Conservation (phyloP, 2,329 filamentous ascomycete species). For the Cadophora gregata region DNA sequence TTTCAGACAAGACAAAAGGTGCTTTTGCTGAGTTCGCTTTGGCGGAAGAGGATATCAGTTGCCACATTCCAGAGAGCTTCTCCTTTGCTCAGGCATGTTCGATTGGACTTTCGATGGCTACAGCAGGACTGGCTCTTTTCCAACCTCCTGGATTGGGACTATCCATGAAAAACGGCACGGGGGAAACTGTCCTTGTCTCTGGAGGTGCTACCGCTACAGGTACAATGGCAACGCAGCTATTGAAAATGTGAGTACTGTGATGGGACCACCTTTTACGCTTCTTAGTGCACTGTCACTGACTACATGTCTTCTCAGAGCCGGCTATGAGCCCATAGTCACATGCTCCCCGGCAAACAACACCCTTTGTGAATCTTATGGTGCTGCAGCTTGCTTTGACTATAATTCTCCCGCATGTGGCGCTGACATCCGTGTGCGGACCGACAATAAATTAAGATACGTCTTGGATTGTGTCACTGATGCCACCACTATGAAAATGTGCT, state of each 20-base stretch:
- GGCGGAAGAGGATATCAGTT: constrained; percentile 1
- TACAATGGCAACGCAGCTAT: constrained; percentile 52
- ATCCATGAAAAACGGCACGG: neutral
- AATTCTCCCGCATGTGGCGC: constrained; percentile 40
- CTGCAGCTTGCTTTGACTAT: constrained; percentile 51
- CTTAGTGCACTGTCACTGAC: neutral
- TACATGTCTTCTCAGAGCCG: neutral
- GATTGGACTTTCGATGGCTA: neutral
- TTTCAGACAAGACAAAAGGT: neutral
- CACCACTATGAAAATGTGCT: constrained; percentile 46
- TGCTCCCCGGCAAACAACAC: constrained; percentile 48
- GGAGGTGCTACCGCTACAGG: constrained; percentile 53
- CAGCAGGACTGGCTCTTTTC: neutral
- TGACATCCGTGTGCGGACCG: constrained; percentile 48
- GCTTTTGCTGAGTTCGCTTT: neutral
- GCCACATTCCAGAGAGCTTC: neutral
- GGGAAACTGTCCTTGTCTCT: constrained; percentile 40
- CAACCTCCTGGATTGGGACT: neutral
- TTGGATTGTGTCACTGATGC: constrained; percentile 48
- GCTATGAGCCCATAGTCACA: constrained; percentile 40
- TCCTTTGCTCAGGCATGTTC: neutral
- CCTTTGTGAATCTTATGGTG: constrained; percentile 49
- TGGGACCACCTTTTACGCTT: neutral
- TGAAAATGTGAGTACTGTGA: constrained; percentile 41
- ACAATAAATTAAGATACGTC: constrained; percentile 46